Evolutionary conservation across 306 rosid genomes (phyloP).

Genomic region (Cercis canadensis): DNA sequence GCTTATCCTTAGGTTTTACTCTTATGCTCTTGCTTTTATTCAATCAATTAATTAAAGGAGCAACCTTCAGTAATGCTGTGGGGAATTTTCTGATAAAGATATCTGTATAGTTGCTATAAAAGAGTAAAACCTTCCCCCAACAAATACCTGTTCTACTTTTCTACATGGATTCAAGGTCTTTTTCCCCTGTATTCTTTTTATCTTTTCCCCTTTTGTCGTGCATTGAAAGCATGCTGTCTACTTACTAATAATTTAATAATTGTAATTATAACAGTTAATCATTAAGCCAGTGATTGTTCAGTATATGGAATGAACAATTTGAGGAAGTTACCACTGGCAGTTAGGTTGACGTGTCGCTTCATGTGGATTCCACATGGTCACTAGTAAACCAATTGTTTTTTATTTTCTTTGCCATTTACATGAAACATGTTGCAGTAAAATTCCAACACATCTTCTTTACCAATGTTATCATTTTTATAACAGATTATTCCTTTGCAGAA

Average conservation of each 20-base stretch:
- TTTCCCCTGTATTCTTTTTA: too few relatives aligned
- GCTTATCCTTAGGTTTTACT: background rate
- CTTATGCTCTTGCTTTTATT: background rate
- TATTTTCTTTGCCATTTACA: constrained; percentile 30
- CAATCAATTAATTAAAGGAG: background rate
- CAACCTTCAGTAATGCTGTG: constrained; percentile 35
- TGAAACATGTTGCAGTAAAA: constrained; percentile 49
- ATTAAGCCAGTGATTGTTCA: constrained; percentile 40
- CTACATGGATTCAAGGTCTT: background rate
- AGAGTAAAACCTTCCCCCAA: too few relatives aligned
- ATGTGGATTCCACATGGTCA: constrained; percentile 37
- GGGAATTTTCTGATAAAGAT: constrained; percentile 47
- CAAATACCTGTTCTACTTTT: background rate
- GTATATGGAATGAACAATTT: constrained; percentile 30
- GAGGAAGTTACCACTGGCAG: constrained; percentile 24
- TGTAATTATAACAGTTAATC: constrained; percentile 12
- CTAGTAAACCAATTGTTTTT: constrained; percentile 40
- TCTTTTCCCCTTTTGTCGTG: constrained; percentile 30
- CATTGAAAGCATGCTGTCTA: constrained; percentile 30
- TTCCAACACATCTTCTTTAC: constrained; percentile 40
- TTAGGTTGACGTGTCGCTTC: constrained; percentile 26
- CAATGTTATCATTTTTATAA: constrained; percentile 26
- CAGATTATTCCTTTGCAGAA: background rate
- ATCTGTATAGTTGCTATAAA: background rate
- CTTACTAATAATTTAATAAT: constrained; percentile 20